These are phyloP conservation scores for Aspergillus sp. DNA, from an alignment of 2,329 filamentous ascomycete genomes.

Conservation along the genomic window DNA sequence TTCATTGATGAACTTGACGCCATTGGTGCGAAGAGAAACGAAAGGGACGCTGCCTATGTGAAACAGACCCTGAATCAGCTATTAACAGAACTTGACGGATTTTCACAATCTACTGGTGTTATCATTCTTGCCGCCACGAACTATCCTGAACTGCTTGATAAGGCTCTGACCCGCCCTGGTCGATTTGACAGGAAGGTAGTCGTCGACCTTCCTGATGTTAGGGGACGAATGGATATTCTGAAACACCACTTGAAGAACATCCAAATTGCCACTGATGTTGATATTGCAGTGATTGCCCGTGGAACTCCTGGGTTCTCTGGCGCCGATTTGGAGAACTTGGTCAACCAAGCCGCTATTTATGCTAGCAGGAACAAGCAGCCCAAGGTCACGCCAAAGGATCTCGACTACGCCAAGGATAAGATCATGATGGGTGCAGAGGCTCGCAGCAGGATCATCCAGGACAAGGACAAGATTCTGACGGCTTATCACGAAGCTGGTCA, in stretches of 20 bases:
- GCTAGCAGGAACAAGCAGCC: slow-evolving; percentile 83
- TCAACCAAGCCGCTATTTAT: slow-evolving; percentile 92
- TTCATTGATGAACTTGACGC: slow-evolving; percentile 95
- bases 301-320: slow-evolving; percentile 91
- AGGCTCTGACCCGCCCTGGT: slow-evolving; percentile 88
- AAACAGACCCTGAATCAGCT: slow-evolving; percentile 98
- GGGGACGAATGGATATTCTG: slow-evolving; percentile 87
- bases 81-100: slow-evolving; percentile 93
- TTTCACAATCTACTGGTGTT: slow-evolving; percentile 89
- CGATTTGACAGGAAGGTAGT: slow-evolving; percentile 92
- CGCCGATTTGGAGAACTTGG: slow-evolving; percentile 92
- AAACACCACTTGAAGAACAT: slow-evolving; percentile 93
- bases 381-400: slow-evolving; percentile 73
- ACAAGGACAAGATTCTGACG: slow-evolving; percentile 94
- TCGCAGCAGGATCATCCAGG: slow-evolving; percentile 82
- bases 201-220: slow-evolving; percentile 87
- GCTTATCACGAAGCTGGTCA: slow-evolving; percentile 96
- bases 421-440: slow-evolving; percentile 96
- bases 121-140: slow-evolving; percentile 97
- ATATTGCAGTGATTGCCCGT: slow-evolving; percentile 78
- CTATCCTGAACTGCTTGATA: slow-evolving; percentile 90
- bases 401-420: slow-evolving; percentile 98
- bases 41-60: slow-evolving; percentile 88
- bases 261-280: slow-evolving; percentile 75
- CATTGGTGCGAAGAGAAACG: slow-evolving; percentile 90